These are phyloP conservation scores for Leishmania martiniquensis DNA, from an alignment of 208 protist species.

Conservation along the genomic window DNA sequence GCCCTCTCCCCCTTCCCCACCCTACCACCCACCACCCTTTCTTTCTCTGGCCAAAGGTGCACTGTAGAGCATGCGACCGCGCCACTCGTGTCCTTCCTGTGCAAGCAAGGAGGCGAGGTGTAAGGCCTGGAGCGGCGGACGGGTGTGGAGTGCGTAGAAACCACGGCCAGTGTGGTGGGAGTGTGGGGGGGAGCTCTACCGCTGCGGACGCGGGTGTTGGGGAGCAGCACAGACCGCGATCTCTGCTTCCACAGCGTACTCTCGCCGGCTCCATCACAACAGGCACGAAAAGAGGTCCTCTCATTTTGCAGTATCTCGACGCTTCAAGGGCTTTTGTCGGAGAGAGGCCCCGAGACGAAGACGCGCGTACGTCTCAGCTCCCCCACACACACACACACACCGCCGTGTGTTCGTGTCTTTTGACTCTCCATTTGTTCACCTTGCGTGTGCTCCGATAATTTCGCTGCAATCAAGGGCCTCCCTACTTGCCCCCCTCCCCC, in stretches of 20 bases:
- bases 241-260: neutral
- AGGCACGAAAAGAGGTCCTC: neutral
- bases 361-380: no score
- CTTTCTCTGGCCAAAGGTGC: neutral
- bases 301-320: neutral
- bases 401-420: no score
- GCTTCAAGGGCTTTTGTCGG: no score
- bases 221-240: neutral
- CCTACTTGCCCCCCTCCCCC: no score
- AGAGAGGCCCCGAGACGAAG: no score
- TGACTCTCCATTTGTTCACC: no score
- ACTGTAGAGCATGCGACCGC: neutral
- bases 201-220: neutral
- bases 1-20: no score
- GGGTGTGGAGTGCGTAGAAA: neutral
- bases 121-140: neutral
- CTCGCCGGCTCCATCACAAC: neutral
- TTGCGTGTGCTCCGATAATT: no score
- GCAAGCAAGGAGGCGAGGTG: neutral
- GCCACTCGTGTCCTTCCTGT: neutral
- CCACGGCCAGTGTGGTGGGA: neutral
- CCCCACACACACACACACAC: no score
- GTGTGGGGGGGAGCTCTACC: neutral
- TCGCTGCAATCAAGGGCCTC: no score
- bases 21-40: no score